These are phyloP conservation scores for Endoconidiophora laricicola DNA, from an alignment of 2,329 filamentous ascomycete genomes.

Conservation along the genomic window DNA sequence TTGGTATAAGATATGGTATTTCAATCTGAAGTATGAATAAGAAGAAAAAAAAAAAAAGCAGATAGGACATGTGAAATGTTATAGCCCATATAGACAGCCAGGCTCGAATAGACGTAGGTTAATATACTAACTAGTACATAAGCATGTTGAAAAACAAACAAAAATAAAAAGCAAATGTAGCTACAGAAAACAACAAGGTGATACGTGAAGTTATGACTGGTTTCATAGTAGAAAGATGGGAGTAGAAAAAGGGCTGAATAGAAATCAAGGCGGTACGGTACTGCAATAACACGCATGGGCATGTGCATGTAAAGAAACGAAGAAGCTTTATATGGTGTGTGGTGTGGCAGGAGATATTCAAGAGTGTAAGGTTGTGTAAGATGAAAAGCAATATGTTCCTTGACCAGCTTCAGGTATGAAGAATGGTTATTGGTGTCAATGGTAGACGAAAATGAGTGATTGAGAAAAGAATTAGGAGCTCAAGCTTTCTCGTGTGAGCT, in stretches of 20 bases:
- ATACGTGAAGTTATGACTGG: no score
- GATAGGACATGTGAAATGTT: no score
- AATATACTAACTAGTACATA: no score
- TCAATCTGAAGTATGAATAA: no score
- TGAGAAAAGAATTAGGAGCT: not conserved
- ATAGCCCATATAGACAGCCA: no score
- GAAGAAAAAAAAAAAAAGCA: no score
- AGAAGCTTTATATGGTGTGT: not conserved
- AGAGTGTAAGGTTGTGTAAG: not conserved
- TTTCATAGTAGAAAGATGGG: not conserved
- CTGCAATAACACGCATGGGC: conserved; percentile 7
- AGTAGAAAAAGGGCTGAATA: not conserved
- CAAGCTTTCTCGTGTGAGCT: not conserved
- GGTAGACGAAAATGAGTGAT: not conserved
- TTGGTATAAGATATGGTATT: no score
- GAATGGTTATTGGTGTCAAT: not conserved
- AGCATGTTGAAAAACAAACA: not conserved
- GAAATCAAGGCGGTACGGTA: not conserved
- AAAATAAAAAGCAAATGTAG: not conserved
- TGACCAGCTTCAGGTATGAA: not conserved
- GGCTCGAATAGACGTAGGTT: no score
- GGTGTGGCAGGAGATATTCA: not conserved
- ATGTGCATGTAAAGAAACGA: conserved; percentile 8
- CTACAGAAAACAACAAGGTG: not conserved
- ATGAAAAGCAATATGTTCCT: not conserved